Percentiles rank a stretch among this genome's conserved stretches.
Conservation (phyloP, 2,329 filamentous ascomycete genomes). For the Venturia effusa region DNA sequence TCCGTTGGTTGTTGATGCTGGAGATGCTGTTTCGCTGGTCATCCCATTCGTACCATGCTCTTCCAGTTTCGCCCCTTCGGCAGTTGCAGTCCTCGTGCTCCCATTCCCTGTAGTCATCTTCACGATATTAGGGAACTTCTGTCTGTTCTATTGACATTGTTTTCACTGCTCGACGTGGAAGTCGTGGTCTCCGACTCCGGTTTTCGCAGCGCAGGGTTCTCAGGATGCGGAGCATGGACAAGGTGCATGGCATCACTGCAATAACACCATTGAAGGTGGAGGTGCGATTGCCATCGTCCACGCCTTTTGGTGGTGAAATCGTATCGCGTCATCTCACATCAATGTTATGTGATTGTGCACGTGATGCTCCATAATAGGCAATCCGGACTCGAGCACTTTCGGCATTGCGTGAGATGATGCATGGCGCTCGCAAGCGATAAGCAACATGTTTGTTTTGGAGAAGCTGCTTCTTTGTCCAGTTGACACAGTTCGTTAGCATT, state of each 20-base stretch:
- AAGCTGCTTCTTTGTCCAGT: too few relatives aligned
- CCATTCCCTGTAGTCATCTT: not conserved
- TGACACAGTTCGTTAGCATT: not conserved
- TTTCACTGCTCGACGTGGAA: not conserved
- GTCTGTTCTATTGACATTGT: not conserved
- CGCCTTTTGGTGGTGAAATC: not conserved
- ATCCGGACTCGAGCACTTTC: conserved; percentile 11
- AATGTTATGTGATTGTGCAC: not conserved
- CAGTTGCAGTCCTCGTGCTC: not conserved
- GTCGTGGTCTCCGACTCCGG: not conserved
- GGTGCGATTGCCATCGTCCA: not conserved
- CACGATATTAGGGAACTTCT: not conserved
- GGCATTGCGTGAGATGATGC: conserved; percentile 19
- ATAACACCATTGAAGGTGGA: not conserved
- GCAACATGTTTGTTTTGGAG: conserved; percentile 3
- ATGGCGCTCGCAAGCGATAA: conserved; percentile 13
- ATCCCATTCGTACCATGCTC: not conserved
- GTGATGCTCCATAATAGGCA: not conserved
- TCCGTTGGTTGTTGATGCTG: not conserved
- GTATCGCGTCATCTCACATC: not conserved
- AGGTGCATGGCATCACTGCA: not conserved
- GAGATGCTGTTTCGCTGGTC: not conserved
- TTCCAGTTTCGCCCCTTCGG: not conserved
- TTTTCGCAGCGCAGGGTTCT: not conserved
- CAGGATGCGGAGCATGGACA: not conserved